Conservation (phyloP, 345 rosid genomes). For the Moricandia moricandioides region DNA sequence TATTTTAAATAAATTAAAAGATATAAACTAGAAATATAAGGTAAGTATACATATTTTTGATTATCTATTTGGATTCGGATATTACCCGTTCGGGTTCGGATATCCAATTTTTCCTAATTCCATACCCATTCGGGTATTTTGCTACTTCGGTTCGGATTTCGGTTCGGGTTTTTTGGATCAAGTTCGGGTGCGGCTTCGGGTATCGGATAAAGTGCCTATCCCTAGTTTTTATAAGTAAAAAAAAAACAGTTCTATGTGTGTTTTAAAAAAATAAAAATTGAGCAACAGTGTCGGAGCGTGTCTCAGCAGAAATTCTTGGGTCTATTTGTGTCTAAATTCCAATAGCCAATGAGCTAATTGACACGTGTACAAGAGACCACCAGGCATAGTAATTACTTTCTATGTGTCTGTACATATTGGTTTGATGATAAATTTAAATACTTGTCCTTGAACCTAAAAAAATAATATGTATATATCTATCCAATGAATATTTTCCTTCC, state of each 20-base stretch:
- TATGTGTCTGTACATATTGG: slow-evolving; percentile 10
- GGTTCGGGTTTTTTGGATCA: too few relatives aligned
- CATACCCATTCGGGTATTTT: too few relatives aligned
- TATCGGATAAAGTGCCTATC: too few relatives aligned
- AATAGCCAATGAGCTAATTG: slow-evolving; percentile 6
- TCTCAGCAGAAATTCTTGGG: slow-evolving; percentile 37
- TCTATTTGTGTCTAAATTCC: slow-evolving; percentile 29
- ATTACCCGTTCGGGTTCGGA: too few relatives aligned
- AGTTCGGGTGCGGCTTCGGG: too few relatives aligned
- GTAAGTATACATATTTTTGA: too few relatives aligned
- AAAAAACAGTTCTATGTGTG: slow-evolving; percentile 23
- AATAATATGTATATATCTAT: not conserved
- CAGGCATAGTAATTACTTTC: slow-evolving; percentile 1
- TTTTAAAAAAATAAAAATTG: not conserved
- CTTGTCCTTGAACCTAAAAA: not conserved
- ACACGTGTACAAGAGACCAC: slow-evolving; percentile 30
- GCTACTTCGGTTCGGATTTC: too few relatives aligned
- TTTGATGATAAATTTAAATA: slow-evolving; percentile 10
- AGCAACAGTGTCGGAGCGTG: slow-evolving; percentile 35
- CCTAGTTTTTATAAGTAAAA: not conserved
- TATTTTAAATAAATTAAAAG: too few relatives aligned
- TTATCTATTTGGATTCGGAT: too few relatives aligned
- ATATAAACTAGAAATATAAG: too few relatives aligned
- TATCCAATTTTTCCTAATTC: too few relatives aligned
- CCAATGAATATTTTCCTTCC: not conserved